Evolutionary conservation across 441 rosid species (phyloP), one percentile per base, ranked within the genome.

Genomic region (Aquilaria agallochum): DNA sequence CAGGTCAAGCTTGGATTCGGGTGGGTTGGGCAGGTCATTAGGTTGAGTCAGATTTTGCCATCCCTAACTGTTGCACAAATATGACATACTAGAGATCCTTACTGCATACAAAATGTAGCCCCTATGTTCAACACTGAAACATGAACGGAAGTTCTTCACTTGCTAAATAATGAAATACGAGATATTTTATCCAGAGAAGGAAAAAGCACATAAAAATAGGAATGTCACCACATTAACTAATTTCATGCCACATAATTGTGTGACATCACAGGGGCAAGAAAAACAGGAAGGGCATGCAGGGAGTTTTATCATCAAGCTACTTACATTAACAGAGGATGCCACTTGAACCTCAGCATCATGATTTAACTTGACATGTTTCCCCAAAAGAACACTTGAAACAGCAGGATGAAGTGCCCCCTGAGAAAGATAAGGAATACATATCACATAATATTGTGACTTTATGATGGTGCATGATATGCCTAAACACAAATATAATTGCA

Each of bases 321-420:
- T 75, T 53, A 77, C 84, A 58, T 20, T 57, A 13, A 71, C 70
- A 49, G 34, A 60, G 40, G 72, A 42, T 53, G 70, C 52, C 65
- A 61, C 60, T 56, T 34, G 62, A 62, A 56, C 65, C 62, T 64
- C 73, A 9, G 31, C 49, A 60, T 78, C 67, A 64, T 50, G 50
- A 72, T 78, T 78, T 58, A 80, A 59, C 72, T 76, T 75, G 55
- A 50, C 56, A 61, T 68, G 78, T 69, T 80, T 84, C 50, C 48
- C 66, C 69, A 63, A 57, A 45, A 76, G 76, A 61, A 76, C 76
- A 15, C 71, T 63, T 40, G 70, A 44, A 0, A 74, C 64, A 5
- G 62, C 10, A 52, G 81, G 74, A 70, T 62, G 73, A 62, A 67
- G 64, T 59, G 62, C 67, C 64, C 73, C 82, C 96, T 88, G 77